These are phyloP conservation scores for Hyphodiscus hymeniophilus DNA, from an alignment of 495 filamentous ascomycete genomes.

Conservation along the genomic window DNA sequence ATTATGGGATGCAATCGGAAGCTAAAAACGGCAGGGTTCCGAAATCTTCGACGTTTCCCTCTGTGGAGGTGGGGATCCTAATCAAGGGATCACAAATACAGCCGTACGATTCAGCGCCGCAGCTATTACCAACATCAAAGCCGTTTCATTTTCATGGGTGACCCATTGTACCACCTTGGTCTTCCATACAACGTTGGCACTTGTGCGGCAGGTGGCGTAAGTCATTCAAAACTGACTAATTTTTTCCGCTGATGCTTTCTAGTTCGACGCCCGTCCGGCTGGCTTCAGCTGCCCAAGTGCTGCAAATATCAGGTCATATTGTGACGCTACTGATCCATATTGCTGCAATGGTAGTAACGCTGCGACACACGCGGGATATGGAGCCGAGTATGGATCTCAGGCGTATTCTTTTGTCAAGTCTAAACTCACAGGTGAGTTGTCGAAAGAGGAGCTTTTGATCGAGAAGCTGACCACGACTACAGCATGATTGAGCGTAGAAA, in stretches of 20 bases:
- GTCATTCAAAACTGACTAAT: conserved; percentile 19
- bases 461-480: too few species aligned
- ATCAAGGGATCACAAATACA: conserved; percentile 38
- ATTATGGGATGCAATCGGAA: neutral
- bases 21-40: conserved; percentile 34
- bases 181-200: conserved; percentile 55
- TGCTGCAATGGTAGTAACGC: conserved; percentile 55
- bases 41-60: conserved; percentile 57
- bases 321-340: conserved; percentile 53
- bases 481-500: too few species aligned
- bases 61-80: conserved; percentile 51
- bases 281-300: conserved; percentile 47
- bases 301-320: conserved; percentile 50
- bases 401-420: conserved; percentile 47
- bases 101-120: conserved; percentile 37
- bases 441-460: too few species aligned
- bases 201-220: conserved; percentile 46
- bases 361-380: conserved; percentile 50
- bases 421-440: conserved; percentile 27
- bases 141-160: conserved; percentile 53
- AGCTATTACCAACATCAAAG: conserved; percentile 45
- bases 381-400: conserved; percentile 46
- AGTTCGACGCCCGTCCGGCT: conserved; percentile 47
- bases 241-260: neutral
- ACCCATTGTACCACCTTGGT: conserved; percentile 44